phyloP scores from a whole-genome alignment of 2,329 filamentous ascomycete species.

The Trichoderma semiorbis region DNA sequence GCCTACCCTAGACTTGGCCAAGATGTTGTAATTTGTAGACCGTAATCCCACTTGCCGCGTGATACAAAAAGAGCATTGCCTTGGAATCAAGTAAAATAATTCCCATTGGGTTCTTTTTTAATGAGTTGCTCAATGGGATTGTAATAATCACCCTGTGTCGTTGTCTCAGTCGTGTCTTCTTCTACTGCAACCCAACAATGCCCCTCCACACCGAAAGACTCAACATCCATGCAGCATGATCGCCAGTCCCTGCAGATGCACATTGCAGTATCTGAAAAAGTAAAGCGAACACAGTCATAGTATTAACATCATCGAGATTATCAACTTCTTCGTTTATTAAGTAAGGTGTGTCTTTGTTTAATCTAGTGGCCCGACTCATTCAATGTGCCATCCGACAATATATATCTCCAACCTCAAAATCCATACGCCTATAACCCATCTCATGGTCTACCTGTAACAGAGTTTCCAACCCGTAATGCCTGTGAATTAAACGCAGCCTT shows the following conservation, averaged over 20 bases:
- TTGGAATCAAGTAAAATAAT: neutral
- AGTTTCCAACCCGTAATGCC: neutral
- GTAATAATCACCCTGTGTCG: accelerated
- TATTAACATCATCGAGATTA: neutral
- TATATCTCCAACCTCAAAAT: neutral
- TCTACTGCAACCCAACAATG: neutral
- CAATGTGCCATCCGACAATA: neutral
- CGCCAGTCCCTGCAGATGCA: neutral
- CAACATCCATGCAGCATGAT: neutral
- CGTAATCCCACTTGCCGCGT: neutral
- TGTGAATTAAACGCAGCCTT: neutral
- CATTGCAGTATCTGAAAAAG: neutral
- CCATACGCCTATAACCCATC: neutral
- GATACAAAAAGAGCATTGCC: neutral
- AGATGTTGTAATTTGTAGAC: no score
- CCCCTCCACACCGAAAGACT: neutral
- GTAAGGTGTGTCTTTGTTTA: neutral
- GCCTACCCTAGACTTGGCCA: neutral
- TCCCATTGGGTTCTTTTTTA: no score
- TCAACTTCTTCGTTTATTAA: neutral
- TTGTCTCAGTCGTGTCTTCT: neutral
- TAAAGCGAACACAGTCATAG: neutral
- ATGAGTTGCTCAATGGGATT: neutral
- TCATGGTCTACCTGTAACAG: neutral
- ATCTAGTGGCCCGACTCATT: neutral